A percentile compares a stretch with the other conserved stretches of the same genome.
Evolutionary conservation across 139 green algal genomes (phyloP).

Genomic region (Chlorella ohadii): DNA sequence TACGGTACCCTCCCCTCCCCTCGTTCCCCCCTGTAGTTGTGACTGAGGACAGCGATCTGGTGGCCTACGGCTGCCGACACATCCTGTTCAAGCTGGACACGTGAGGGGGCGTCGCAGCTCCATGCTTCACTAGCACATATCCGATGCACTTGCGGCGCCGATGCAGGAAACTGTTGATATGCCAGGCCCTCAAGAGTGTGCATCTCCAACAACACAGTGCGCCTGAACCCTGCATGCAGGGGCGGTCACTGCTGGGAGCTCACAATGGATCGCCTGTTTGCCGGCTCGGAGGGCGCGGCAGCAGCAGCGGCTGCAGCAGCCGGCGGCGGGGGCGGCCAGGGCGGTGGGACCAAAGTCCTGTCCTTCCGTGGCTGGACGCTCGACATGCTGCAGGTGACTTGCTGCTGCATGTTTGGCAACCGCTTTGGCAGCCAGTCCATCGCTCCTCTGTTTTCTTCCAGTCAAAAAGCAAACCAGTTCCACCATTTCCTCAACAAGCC

Average conservation of each 20-base stretch:
- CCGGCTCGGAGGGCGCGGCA: background rate
- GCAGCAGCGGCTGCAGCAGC: background rate
- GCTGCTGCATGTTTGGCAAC: no score
- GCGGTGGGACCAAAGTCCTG: background rate
- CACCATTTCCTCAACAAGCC: no score
- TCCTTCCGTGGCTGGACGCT: constrained; percentile 37
- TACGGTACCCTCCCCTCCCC: background rate
- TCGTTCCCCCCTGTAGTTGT: constrained; percentile 44
- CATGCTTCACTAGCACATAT: no score
- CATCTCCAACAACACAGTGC: no score
- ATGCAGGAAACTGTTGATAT: no score
- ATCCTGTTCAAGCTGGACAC: constrained; percentile 61
- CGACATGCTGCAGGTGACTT: constrained; percentile 41
- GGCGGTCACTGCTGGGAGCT: constrained; percentile 36
- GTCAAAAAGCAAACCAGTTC: no score
- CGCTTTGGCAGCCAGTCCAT: no score
- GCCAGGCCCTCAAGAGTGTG: no score
- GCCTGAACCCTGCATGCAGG: no score
- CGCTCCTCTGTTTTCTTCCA: no score
- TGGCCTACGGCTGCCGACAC: constrained; percentile 51
- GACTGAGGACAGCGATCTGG: constrained; percentile 57
- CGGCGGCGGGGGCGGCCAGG: background rate
- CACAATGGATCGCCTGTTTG: constrained; percentile 31
- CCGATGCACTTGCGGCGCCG: no score
- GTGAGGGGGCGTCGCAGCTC: no score